Conservation (phyloP, 2,329 filamentous ascomycete species). For the Akanthomyces dipterigenus region DNA sequence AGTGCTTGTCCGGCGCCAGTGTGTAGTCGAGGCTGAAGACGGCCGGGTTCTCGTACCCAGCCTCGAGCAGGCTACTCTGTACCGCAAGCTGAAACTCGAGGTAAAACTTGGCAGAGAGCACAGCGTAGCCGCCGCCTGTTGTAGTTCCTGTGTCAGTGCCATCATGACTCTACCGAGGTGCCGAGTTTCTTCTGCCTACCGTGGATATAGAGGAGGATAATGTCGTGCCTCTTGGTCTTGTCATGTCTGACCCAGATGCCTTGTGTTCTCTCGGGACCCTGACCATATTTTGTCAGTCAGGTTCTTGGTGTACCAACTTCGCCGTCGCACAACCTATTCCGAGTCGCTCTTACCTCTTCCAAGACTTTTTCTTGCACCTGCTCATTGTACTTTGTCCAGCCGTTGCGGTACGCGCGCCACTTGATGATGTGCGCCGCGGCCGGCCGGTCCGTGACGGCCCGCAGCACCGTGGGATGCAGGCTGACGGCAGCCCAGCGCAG, state of each 20-base stretch:
- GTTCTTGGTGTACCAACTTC: too few species aligned
- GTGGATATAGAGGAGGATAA: constrained; percentile 78
- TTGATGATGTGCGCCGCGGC: constrained; percentile 1
- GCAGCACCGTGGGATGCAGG: background rate
- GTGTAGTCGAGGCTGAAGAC: constrained; percentile 78
- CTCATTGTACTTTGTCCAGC: background rate
- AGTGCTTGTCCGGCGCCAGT: constrained; percentile 65
- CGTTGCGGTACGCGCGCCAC: constrained; percentile 7
- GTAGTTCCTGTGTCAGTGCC: background rate
- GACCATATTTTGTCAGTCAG: constrained; percentile 8
- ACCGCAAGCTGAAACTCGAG: constrained; percentile 74
- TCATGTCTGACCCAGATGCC: constrained; percentile 67
- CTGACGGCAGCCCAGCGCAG: background rate
- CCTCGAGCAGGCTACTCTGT: constrained; percentile 56
- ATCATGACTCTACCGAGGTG: background rate
- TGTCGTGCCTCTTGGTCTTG: constrained; percentile 55
- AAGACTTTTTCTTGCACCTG: constrained; percentile 3
- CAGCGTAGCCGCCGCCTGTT: constrained; percentile 70
- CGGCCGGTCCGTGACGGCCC: background rate
- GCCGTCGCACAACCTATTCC: too few species aligned
- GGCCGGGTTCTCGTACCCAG: constrained; percentile 67
- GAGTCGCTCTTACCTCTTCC: background rate
- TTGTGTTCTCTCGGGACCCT: constrained; percentile 37
- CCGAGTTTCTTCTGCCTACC: constrained; percentile 39
- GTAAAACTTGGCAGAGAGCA: constrained; percentile 80